These are phyloP conservation scores for Erythrobasidium yunnanense DNA, from an alignment of 768 basidiomycete genomes.

Conservation along the genomic window DNA sequence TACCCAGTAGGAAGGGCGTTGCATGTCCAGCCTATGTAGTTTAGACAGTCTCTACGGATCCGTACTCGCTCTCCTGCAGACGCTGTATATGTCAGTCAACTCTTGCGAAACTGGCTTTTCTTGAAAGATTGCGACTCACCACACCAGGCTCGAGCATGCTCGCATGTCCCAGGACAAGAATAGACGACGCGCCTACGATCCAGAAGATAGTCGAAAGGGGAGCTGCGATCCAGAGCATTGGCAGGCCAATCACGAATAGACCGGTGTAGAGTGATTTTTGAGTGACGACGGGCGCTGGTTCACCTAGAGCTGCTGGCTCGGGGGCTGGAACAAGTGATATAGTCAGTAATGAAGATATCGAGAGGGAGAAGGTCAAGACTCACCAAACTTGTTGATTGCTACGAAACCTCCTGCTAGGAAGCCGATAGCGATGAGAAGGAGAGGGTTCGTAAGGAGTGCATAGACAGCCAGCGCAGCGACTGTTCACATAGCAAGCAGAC, in stretches of 20 bases:
- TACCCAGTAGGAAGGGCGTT: no score
- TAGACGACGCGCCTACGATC: slow-evolving; percentile 75
- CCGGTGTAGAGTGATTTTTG: slow-evolving; percentile 79
- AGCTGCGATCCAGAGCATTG: slow-evolving; percentile 57
- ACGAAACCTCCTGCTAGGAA: slow-evolving; percentile 87
- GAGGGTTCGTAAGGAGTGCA: slow-evolving; percentile 47
- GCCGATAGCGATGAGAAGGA: slow-evolving; percentile 64
- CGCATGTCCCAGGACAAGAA: slow-evolving; percentile 78
- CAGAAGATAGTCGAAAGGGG: slow-evolving; percentile 68
- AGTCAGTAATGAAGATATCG: not conserved
- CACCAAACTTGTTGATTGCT: slow-evolving; percentile 77
- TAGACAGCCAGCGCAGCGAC: slow-evolving; percentile 67
- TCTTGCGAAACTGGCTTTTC: not conserved
- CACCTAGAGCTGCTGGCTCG: slow-evolving; percentile 11
- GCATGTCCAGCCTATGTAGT: not conserved
- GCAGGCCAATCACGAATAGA: slow-evolving; percentile 85
- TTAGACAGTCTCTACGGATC: slow-evolving; percentile 18
- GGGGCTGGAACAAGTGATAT: not conserved
- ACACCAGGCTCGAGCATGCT: slow-evolving; percentile 82
- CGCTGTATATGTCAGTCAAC: not conserved
- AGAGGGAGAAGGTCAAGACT: not conserved
- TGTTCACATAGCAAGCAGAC: not conserved
- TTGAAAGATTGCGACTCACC: slow-evolving; percentile 39
- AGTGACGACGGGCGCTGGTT: slow-evolving; percentile 47
- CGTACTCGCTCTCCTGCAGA: slow-evolving; percentile 23